These are phyloP conservation scores for Coemansia sp. DNA, from an alignment of 192 early-diverging fungal species.

Conservation along the genomic window DNA sequence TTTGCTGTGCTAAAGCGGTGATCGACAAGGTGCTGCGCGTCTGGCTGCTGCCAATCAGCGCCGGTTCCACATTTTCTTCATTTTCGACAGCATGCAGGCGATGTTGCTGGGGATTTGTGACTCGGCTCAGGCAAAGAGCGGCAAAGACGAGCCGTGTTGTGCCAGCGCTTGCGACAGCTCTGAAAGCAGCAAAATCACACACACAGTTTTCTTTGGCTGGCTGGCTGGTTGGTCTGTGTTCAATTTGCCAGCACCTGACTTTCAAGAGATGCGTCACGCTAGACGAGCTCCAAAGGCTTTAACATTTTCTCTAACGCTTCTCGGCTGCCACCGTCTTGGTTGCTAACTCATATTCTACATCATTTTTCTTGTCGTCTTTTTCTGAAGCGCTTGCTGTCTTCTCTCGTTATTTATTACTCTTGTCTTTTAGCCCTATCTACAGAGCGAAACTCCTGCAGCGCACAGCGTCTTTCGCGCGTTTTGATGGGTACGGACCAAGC, in stretches of 20 bases:
- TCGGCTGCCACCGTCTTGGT: background rate
- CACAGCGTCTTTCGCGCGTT: background rate
- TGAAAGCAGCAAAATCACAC: no score
- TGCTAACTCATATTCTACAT: background rate
- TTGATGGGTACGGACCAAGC: constrained; percentile 25
- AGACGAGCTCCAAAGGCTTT: background rate
- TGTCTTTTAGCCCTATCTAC: background rate
- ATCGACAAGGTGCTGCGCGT: background rate
- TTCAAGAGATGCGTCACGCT: background rate
- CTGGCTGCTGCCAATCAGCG: background rate
- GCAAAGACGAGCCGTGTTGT: no score
- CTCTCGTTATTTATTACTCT: background rate
- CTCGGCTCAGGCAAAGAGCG: background rate
- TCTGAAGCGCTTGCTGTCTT: background rate
- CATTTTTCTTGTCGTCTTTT: background rate
- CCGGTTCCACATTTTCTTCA: background rate
- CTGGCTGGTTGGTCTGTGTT: no score
- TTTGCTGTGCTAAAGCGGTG: background rate
- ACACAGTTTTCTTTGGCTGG: no score
- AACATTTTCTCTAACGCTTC: no score
- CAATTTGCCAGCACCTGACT: background rate
- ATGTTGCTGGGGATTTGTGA: background rate
- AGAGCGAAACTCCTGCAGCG: background rate
- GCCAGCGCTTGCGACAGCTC: no score
- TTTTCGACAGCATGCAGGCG: no score